These are phyloP conservation scores for Myxozyma neotropica DNA, from an alignment of 805 yeast genomes.

Conservation along the genomic window DNA sequence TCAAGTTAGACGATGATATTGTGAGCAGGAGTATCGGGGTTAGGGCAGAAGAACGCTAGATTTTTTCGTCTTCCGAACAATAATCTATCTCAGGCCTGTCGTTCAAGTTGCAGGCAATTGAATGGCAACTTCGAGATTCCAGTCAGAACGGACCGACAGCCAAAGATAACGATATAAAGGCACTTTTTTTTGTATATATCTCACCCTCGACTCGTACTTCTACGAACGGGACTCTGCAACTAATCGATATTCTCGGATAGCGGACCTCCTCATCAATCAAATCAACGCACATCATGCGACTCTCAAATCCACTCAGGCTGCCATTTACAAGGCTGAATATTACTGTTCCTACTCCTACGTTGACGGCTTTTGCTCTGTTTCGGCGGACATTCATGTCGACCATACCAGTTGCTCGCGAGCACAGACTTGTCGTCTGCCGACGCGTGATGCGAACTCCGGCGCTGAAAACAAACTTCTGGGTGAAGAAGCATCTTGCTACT, in stretches of 20 bases:
- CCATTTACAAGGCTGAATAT: neutral
- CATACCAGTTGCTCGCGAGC: neutral
- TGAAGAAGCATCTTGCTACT: slow-evolving; percentile 26
- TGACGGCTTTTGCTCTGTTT: slow-evolving; percentile 27
- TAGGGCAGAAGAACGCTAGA: neutral
- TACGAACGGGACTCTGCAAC: too few species aligned
- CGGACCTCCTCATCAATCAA: neutral
- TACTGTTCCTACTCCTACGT: neutral
- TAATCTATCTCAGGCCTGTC: neutral
- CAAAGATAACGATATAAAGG: too few species aligned
- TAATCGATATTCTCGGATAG: too few species aligned
- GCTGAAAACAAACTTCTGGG: slow-evolving; percentile 25
- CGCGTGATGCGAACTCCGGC: slow-evolving; percentile 27
- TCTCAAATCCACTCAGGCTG: neutral
- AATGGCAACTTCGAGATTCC: neutral
- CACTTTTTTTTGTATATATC: too few species aligned
- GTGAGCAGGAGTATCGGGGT: neutral
- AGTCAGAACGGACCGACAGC: too few species aligned
- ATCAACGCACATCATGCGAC: neutral
- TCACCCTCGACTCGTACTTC: too few species aligned
- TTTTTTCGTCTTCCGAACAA: neutral
- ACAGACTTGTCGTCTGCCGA: slow-evolving; percentile 21
- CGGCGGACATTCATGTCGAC: slow-evolving; percentile 10
- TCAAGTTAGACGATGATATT: too few species aligned
- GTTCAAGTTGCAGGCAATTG: neutral